phyloP scores from a whole-genome alignment of 2,329 filamentous ascomycete genomes.

The Phaeomoniella chlamydospora region DNA sequence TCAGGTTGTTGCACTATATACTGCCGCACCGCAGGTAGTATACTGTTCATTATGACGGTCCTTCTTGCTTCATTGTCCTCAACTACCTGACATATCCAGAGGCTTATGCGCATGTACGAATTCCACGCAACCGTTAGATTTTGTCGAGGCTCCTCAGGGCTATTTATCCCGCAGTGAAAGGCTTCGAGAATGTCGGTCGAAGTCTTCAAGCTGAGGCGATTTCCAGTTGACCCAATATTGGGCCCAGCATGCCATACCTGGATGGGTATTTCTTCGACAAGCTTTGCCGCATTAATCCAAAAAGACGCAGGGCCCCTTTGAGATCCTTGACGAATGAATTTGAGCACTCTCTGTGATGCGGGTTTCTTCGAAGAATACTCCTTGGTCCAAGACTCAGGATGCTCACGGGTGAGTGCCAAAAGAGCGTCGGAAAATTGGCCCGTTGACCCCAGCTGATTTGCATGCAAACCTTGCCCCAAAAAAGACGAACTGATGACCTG shows the following conservation, averaged over 20 bases:
- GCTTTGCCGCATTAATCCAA: constrained; percentile 53
- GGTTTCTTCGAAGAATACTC: constrained; percentile 44
- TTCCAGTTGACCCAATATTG: constrained; percentile 12
- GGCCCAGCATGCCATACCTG: constrained; percentile 29
- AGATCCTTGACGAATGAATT: constrained; percentile 71
- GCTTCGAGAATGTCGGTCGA: constrained; percentile 50
- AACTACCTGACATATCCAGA: constrained; percentile 35
- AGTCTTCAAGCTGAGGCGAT: too few relatives aligned
- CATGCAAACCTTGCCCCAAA: constrained; percentile 58
- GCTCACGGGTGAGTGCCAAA: constrained; percentile 45
- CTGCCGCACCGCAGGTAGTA: constrained; percentile 38
- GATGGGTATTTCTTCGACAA: constrained; percentile 44
- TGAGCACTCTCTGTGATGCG: constrained; percentile 43
- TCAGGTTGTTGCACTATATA: constrained; percentile 35
- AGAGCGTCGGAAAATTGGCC: constrained; percentile 56
- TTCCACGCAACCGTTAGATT: constrained; percentile 35
- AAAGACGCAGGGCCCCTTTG: constrained; percentile 59
- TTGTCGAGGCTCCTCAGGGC: constrained; percentile 53
- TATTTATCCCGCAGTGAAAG: constrained; percentile 55
- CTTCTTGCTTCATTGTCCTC: constrained; percentile 30
- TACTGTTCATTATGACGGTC: constrained; percentile 29
- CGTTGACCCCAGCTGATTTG: constrained; percentile 59
- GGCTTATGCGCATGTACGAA: constrained; percentile 53
- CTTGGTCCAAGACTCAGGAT: constrained; percentile 61
- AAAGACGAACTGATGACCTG: constrained; percentile 53